phyloP scores from a whole-genome alignment of 2,329 filamentous ascomycete genomes.

The Cucurbitaria berberidis region DNA sequence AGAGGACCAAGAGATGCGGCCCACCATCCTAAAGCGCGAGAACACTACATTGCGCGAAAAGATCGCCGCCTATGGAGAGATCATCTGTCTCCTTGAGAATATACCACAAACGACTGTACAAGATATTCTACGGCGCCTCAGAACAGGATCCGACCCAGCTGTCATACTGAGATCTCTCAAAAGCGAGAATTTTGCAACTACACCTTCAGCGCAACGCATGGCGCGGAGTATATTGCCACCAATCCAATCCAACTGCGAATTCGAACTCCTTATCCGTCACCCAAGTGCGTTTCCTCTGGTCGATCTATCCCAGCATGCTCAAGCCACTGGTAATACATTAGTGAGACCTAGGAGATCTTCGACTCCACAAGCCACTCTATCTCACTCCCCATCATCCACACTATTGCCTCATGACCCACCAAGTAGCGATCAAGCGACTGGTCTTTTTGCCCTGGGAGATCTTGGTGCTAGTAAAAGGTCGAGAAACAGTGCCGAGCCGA shows the following conservation, averaged over 20 bases:
- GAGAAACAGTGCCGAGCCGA: not conserved
- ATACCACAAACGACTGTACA: constrained; percentile 11
- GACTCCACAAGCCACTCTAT: not conserved
- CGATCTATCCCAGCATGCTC: constrained; percentile 3
- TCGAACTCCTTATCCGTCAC: constrained; percentile 16
- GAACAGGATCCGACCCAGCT: constrained; percentile 8
- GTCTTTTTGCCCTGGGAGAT: not conserved
- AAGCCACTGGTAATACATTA: not conserved
- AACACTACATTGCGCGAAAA: constrained; percentile 15
- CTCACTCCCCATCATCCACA: not conserved
- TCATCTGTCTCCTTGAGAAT: constrained; percentile 11
- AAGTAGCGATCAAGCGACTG: not conserved
- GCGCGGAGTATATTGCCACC: constrained; percentile 14
- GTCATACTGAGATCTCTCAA: constrained; percentile 11
- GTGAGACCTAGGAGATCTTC: not conserved
- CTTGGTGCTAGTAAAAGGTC: not conserved
- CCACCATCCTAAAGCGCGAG: constrained; percentile 16
- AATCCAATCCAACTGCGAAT: constrained; percentile 15
- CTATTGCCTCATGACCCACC: not conserved
- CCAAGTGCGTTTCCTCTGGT: constrained; percentile 11
- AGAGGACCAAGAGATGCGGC: constrained; percentile 13
- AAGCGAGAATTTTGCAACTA: constrained; percentile 5
- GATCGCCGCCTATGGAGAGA: constrained; percentile 7
- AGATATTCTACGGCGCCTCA: constrained; percentile 11
- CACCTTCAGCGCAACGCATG: constrained; percentile 10